These are phyloP conservation scores for Phytophthora nicotianae DNA, from an alignment of 352 stramenopile genomes.

Conservation along the genomic window DNA sequence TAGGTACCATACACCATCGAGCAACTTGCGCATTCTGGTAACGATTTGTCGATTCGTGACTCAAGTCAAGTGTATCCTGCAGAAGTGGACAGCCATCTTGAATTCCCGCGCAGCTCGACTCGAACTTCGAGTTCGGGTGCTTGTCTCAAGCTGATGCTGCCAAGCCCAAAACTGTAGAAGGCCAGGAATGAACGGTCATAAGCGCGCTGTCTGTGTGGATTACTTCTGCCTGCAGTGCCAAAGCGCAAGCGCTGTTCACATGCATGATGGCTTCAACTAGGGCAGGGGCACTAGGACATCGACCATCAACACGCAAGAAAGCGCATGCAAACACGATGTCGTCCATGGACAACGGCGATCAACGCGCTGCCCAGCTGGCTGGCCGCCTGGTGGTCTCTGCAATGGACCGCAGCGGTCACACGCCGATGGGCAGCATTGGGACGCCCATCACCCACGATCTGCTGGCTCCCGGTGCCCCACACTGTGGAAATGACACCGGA, in stretches of 20 bases:
- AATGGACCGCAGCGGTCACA: background rate
- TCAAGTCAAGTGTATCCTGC: too few relatives aligned
- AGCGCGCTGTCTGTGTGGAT: background rate
- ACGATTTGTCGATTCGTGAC: too few relatives aligned
- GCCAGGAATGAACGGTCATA: background rate
- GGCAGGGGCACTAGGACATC: slow-evolving; percentile 8
- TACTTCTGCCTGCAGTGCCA: background rate
- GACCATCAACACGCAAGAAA: slow-evolving; percentile 9
- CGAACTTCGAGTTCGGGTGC: too few relatives aligned
- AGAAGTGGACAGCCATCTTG: too few relatives aligned
- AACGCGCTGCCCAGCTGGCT: too few relatives aligned
- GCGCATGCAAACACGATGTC: background rate
- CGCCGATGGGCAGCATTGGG: slow-evolving; percentile 14
- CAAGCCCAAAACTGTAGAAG: background rate
- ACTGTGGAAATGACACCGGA: slow-evolving; percentile 7
- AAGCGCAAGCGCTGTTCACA: background rate
- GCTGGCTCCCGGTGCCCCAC: slow-evolving; percentile 11
- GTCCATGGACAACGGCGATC: background rate
- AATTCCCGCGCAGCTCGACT: too few relatives aligned
- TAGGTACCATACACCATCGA: background rate
- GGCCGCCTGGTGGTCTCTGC: too few relatives aligned
- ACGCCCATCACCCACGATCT: slow-evolving; percentile 11
- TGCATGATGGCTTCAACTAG: slow-evolving; percentile 15
- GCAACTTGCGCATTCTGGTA: background rate
- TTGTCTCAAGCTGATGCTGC: too few relatives aligned